phyloP scores from a whole-genome alignment of 23 red algal species.

The Chondrus crispus region DNA sequence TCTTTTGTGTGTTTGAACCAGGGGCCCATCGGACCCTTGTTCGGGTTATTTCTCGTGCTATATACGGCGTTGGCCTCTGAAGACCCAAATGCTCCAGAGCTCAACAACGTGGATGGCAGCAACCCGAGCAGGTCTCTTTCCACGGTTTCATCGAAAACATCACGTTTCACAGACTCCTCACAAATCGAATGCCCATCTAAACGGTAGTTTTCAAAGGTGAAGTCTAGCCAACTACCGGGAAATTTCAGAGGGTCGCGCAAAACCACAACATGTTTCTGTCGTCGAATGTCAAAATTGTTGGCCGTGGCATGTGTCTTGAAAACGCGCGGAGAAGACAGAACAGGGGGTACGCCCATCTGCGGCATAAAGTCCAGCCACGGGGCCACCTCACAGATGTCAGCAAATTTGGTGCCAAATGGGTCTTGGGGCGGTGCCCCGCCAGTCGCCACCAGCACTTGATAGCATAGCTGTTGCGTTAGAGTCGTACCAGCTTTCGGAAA shows the following conservation, averaged over 20 bases:
- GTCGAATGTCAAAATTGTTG: neutral
- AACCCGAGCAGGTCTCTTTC: neutral
- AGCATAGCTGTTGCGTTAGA: constrained; percentile 19
- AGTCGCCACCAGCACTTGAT: neutral
- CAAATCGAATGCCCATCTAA: neutral
- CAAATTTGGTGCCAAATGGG: neutral
- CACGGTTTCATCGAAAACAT: neutral
- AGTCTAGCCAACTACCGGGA: neutral
- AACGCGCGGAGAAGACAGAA: neutral
- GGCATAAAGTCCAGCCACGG: constrained; percentile 12
- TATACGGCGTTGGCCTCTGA: neutral
- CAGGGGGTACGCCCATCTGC: neutral
- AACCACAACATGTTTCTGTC: neutral
- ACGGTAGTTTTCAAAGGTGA: neutral
- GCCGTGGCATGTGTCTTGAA: neutral
- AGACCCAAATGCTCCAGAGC: neutral
- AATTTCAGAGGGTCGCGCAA: neutral
- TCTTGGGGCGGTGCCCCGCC: neutral
- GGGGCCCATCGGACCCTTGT: neutral
- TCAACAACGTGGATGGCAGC: neutral
- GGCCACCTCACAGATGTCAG: constrained; percentile 33
- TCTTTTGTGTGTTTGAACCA: neutral
- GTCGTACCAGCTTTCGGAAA: constrained; percentile 34
- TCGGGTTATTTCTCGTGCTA: neutral
- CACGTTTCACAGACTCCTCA: neutral